These are phyloP conservation scores for Irpex sp. DNA, from an alignment of 1,284 basidiomycete genomes.

Conservation along the genomic window DNA sequence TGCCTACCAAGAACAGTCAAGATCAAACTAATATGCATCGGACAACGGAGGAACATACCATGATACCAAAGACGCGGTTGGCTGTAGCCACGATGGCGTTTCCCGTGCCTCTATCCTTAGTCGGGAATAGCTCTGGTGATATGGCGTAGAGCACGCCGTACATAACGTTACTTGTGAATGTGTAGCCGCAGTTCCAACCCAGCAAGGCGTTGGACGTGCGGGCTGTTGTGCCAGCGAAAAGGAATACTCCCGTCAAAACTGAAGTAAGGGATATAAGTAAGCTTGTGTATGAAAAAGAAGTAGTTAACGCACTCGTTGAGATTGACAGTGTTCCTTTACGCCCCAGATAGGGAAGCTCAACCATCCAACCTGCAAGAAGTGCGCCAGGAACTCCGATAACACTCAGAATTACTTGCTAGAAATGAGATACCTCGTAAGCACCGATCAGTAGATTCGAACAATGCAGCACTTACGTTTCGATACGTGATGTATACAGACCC, in stretches of 20 bases:
- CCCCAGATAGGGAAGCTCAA: slow-evolving; percentile 56
- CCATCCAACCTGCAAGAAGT: slow-evolving; percentile 54
- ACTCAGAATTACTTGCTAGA: slow-evolving; percentile 62
- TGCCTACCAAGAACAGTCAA: slow-evolving; percentile 34
- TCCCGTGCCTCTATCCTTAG: slow-evolving; percentile 69
- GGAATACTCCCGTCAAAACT: slow-evolving; percentile 65
- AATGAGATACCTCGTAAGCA: not conserved
- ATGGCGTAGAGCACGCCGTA: slow-evolving; percentile 70
- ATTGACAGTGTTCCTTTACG: slow-evolving; percentile 60
- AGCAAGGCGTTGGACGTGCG: slow-evolving; percentile 58
- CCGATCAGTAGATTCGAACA: no score
- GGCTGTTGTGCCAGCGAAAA: slow-evolving; percentile 67
- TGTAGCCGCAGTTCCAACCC: slow-evolving; percentile 73
- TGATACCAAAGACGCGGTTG: slow-evolving; percentile 61
- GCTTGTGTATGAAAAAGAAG: not conserved
- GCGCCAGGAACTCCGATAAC: slow-evolving; percentile 70
- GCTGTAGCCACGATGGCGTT: slow-evolving; percentile 62
- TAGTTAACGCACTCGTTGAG: slow-evolving; percentile 40
- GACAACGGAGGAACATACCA: slow-evolving; percentile 32
- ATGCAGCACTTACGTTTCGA: slow-evolving; percentile 47
- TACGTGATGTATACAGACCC: slow-evolving; percentile 62
- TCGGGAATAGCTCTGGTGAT: slow-evolving; percentile 68
- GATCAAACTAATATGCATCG: not conserved
- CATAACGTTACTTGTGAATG: slow-evolving; percentile 65
- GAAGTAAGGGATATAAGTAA: slow-evolving; percentile 2